Evolutionary conservation across 2,329 filamentous ascomycete species (phyloP).

Genomic region (Fusarium succisae): DNA sequence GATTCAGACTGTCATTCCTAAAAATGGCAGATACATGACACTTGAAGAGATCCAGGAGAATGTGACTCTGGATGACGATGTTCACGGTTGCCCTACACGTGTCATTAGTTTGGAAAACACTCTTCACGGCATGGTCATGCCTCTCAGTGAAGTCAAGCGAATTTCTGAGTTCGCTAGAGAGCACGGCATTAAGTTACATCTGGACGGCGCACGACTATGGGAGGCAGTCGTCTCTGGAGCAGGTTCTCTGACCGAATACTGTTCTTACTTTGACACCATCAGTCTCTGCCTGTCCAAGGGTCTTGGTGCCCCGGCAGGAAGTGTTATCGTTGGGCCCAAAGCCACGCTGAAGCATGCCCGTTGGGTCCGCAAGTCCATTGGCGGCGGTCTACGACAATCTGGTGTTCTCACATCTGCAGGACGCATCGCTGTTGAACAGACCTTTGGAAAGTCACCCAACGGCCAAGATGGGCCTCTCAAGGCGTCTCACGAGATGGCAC

Average conservation of each 20-base stretch:
- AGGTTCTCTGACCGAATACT: constrained; percentile 73
- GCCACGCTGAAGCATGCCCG: constrained; percentile 51
- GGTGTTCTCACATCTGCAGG: constrained; percentile 79
- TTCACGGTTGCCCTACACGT: constrained; percentile 82
- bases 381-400: constrained; percentile 77
- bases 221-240: constrained; percentile 79
- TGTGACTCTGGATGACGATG: constrained; percentile 71
- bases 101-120: constrained; percentile 90
- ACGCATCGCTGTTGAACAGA: constrained; percentile 69
- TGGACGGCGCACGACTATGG: constrained; percentile 85
- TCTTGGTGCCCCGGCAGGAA: constrained; percentile 82
- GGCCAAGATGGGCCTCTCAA: constrained; percentile 66
- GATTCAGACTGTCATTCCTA: constrained; percentile 71
- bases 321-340: constrained; percentile 69
- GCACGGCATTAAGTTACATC: constrained; percentile 74
- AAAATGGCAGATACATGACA: constrained; percentile 78
- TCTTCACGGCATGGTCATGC: constrained; percentile 80
- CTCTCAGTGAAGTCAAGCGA: constrained; percentile 72
- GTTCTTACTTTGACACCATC: constrained; percentile 75
- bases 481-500: constrained; percentile 70
- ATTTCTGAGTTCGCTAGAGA: constrained; percentile 76
- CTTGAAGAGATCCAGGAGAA: constrained; percentile 78
- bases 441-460: constrained; percentile 51
- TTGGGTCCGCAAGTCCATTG: constrained; percentile 73
- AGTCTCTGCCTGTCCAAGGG: constrained; percentile 86